Conservation (phyloP, 139 green algal species). For the Closterium sp. region DNA sequence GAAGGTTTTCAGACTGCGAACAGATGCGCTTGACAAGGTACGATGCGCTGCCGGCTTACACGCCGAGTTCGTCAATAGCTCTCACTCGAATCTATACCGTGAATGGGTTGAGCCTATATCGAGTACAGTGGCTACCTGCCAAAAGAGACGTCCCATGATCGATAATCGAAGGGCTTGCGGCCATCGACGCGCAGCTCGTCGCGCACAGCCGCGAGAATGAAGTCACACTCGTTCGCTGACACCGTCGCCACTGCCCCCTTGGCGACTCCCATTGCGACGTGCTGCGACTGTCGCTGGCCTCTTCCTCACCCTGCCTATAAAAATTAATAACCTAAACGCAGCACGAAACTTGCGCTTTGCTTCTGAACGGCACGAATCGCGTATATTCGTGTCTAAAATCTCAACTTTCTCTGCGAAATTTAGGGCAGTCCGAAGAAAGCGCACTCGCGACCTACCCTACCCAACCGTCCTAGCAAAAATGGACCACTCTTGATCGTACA, state of each 20-base stretch:
- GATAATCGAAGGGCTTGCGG: constrained; percentile 25
- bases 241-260: constrained; percentile 33
- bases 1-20: too few relatives aligned
- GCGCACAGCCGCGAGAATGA: constrained; percentile 69
- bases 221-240: constrained; percentile 72
- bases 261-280: not conserved
- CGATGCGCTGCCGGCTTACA: too few relatives aligned
- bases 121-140: not conserved
- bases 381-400: too few relatives aligned
- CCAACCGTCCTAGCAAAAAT: too few relatives aligned
- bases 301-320: not conserved
- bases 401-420: too few relatives aligned
- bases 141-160: not conserved
- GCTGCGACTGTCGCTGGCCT: not conserved
- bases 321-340: not conserved
- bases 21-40: too few relatives aligned
- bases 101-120: not conserved
- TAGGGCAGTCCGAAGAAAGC: too few relatives aligned
- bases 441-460: too few relatives aligned
- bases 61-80: too few relatives aligned
- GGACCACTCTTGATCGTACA: too few relatives aligned
- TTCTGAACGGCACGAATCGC: too few relatives aligned
- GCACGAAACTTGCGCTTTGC: not conserved
- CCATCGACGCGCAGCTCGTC: constrained; percentile 49
- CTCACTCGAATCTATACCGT: too few relatives aligned